Evolutionary conservation across 2,329 filamentous ascomycete genomes (phyloP), one percentile per base, ranked within the genome.

Genomic region (Monilinia fructigena): DNA sequence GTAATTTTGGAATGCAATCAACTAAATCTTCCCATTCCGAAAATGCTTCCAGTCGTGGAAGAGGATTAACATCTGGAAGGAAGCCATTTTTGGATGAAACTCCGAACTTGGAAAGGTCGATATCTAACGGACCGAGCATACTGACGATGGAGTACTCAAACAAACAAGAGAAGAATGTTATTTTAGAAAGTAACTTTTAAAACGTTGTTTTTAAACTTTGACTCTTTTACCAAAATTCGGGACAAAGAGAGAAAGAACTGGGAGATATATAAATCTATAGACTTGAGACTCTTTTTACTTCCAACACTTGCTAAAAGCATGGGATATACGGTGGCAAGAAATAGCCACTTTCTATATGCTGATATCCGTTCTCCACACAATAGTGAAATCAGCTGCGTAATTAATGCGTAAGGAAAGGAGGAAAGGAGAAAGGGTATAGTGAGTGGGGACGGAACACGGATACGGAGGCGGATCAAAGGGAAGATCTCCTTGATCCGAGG

Each of bases 1-100:
- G 82, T 10, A 93, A 79, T 0, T 80, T 78, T 42, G 93, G 88
- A 5, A 97, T 80, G 63, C 90, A 86, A 23, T 83, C 81, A 2
- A 88, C 83, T 2, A 95, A 78, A 0, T 83, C 78, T 76, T 97
- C 93, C 93, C 93, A 97, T 40, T 88, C 86, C 53, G 85, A 80
- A 73, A 96, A 97, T 78, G 94, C 95, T 0, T 84, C 73, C 71
- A 92, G 84, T 0, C 88, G 82, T 23, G 78, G 73, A 0, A 93
- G 80, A 0, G 92, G 93, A n/a, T 83, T 79, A 26, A 89, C 79
- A 23, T 87, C 80, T 0, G 93, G 91, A 6, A 97, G 84, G 76
- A 97, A 97, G 48, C 92, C 93, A 45, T 52, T 63, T 26, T 63
- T 42, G 26, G 60, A 45, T 12, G 74, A 75, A n/a, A 75, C 68